These are phyloP conservation scores for Venustampulla echinocandica DNA, from an alignment of 495 filamentous ascomycete species.

Conservation along the genomic window DNA sequence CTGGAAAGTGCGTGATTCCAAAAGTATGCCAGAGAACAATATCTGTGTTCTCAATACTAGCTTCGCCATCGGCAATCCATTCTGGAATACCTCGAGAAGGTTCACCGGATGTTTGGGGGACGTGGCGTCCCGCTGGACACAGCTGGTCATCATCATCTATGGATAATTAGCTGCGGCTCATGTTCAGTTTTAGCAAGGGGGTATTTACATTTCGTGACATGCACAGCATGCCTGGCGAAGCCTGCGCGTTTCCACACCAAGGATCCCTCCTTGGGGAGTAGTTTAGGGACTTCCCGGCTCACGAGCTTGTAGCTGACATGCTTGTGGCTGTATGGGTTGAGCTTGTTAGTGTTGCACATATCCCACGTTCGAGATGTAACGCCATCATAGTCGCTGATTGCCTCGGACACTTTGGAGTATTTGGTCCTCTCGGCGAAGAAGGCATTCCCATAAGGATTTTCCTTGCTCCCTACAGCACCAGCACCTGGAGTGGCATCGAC, in stretches of 20 bases:
- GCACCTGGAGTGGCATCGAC: conserved; percentile 59
- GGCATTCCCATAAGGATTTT: conserved; percentile 91
- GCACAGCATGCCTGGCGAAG: conserved; percentile 84
- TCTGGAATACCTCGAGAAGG: conserved; percentile 68
- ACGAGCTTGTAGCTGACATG: conserved; percentile 88
- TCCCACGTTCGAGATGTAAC: conserved; percentile 80
- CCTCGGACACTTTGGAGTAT: conserved; percentile 61
- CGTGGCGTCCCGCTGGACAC: conserved; percentile 87
- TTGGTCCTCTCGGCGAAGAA: conserved; percentile 87
- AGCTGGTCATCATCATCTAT: conserved; percentile 77
- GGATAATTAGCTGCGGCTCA: background rate
- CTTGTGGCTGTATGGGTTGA: conserved; percentile 80
- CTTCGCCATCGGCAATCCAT: conserved; percentile 72
- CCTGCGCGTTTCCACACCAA: conserved; percentile 91
- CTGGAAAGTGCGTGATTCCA: conserved; percentile 83
- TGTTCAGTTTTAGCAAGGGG: background rate
- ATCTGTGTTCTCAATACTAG: conserved; percentile 73
- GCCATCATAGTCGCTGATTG: conserved; percentile 75
- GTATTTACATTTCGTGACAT: conserved; percentile 79
- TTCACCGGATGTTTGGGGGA: conserved; percentile 85
- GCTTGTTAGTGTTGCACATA: conserved; percentile 73
- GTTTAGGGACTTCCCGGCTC: conserved; percentile 66
- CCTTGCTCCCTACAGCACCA: conserved; percentile 64
- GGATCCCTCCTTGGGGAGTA: conserved; percentile 77
- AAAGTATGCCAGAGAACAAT: conserved; percentile 96